phyloP scores from a whole-genome alignment of 495 filamentous ascomycete genomes.

The Rusavskia elegans region DNA sequence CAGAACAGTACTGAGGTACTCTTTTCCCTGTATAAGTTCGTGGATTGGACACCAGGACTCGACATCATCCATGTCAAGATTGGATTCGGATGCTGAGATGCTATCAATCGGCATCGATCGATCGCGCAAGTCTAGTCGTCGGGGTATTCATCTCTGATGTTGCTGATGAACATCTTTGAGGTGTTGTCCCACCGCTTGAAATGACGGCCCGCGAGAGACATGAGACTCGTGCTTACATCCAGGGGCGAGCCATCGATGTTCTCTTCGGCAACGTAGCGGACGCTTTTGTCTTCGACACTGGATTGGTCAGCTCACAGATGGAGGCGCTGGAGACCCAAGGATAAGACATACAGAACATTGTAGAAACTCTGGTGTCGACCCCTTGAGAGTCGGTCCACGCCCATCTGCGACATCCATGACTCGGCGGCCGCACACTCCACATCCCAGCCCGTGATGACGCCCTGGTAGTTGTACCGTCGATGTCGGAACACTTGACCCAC shows the following conservation, averaged over 20 bases:
- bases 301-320: constrained; percentile 4
- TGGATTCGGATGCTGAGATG: no score
- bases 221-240: constrained; percentile 35
- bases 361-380: constrained; percentile 72
- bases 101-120: no score
- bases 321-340: background rate
- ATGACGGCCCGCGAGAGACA: constrained; percentile 62
- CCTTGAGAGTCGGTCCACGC: constrained; percentile 40
- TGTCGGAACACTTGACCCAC: constrained; percentile 80
- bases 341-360: constrained; percentile 56
- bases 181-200: constrained; percentile 74
- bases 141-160: constrained; percentile 71
- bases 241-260: constrained; percentile 54
- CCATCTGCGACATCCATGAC: constrained; percentile 43
- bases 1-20: no score
- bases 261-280: constrained; percentile 73
- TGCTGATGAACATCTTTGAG: constrained; percentile 63
- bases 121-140: constrained; percentile 40
- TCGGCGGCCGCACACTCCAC: constrained; percentile 34
- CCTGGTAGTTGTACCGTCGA: constrained; percentile 61
- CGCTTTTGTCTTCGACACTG: constrained; percentile 54
- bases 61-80: no score
- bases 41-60: no score
- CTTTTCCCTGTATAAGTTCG: no score
- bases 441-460: constrained; percentile 81